Percentiles rank a stretch among this genome's conserved stretches.
Conservation (phyloP, 768 basidiomycete species). For the Pisolithus sp. region DNA sequence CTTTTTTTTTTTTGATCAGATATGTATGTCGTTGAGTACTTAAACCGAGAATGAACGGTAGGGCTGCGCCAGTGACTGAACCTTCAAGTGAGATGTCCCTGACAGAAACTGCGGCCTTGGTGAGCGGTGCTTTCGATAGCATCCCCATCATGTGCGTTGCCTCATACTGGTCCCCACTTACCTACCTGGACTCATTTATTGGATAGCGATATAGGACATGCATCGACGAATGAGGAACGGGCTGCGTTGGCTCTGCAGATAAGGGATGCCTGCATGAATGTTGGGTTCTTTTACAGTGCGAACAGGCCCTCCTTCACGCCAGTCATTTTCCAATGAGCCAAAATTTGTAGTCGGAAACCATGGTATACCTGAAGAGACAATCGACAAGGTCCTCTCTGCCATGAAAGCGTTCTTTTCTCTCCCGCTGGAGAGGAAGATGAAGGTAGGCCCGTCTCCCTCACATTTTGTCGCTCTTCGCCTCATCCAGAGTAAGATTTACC, state of each 20-base stretch:
- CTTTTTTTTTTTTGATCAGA: no score
- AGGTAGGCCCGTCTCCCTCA: no score
- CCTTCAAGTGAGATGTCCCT: slow-evolving; percentile 14
- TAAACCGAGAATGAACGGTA: no score
- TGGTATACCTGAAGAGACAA: no score
- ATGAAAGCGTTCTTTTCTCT: no score
- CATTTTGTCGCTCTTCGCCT: no score
- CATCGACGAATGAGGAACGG: slow-evolving; percentile 26
- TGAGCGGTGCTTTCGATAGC: slow-evolving; percentile 16
- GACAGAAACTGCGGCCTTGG: slow-evolving; percentile 10
- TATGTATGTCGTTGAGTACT: no score
- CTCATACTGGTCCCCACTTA: no score
- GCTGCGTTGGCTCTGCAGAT: slow-evolving; percentile 48
- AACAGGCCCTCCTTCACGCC: background rate
- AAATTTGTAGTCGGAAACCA: background rate
- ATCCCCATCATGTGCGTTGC: slow-evolving; percentile 22
- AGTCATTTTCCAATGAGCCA: background rate
- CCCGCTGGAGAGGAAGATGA: no score
- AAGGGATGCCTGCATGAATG: slow-evolving; percentile 69
- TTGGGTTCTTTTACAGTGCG: slow-evolving; percentile 81
- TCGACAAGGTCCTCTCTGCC: no score
- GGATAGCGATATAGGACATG: slow-evolving; percentile 17
- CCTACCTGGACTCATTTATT: background rate
- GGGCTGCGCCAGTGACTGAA: no score
- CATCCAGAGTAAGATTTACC: no score